Conservation (phyloP, 2,329 filamentous ascomycete species). For the Chrysoporthe cubensis region DNA sequence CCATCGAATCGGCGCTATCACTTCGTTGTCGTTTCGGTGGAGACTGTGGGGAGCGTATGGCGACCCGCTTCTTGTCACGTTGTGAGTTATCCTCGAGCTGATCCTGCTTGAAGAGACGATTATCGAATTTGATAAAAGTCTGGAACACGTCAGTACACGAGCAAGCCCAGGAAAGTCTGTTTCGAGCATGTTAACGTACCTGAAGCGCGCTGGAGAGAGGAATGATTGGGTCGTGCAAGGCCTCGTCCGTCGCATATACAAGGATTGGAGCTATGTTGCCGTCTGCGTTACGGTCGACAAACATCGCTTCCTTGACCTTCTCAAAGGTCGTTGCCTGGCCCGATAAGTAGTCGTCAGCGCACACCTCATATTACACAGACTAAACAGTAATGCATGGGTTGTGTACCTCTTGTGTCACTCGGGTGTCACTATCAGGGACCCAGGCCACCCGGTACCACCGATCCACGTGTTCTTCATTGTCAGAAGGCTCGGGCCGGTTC, state of each 20-base stretch:
- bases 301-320: conserved; percentile 31
- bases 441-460: conserved; percentile 38
- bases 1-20: conserved; percentile 27
- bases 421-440: conserved; percentile 28
- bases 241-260: conserved; percentile 39
- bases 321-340: conserved; percentile 31
- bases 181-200: conserved; percentile 5
- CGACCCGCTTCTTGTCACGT: conserved; percentile 34
- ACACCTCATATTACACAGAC: background rate
- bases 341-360: background rate
- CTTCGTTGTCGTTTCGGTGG: conserved; percentile 25
- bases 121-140: conserved; percentile 42
- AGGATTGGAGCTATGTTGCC: conserved; percentile 33
- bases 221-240: conserved; percentile 31
- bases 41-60: conserved; percentile 18
- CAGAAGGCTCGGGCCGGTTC: conserved; percentile 30
- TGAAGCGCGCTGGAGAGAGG: conserved; percentile 36
- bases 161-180: background rate
- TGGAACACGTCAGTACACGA: conserved; percentile 17
- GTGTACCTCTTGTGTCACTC: conserved; percentile 31
- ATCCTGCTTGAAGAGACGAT: conserved; percentile 41
- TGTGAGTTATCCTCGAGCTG: conserved; percentile 34
- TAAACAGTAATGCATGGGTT: background rate
- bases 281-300: conserved; percentile 25
- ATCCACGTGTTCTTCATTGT: conserved; percentile 30